phyloP scores from a whole-genome alignment of 1,284 basidiomycete genomes.

The Tylopilus sp. region DNA sequence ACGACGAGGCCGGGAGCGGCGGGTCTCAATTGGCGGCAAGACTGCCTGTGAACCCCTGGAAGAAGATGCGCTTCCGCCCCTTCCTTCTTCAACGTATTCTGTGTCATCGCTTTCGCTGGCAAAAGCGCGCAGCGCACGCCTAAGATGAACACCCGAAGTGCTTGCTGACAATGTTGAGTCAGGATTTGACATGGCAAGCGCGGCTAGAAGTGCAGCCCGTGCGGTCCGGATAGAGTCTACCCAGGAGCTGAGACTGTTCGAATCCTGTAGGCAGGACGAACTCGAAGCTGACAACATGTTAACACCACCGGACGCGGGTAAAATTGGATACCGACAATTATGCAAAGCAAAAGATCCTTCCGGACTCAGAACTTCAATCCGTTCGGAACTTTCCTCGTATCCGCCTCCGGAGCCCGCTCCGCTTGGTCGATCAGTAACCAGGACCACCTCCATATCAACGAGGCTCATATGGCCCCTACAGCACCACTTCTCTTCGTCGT shows the following conservation, averaged over 20 bases:
- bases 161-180: constrained; percentile 86
- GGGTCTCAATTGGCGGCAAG: constrained; percentile 30
- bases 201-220: constrained; percentile 75
- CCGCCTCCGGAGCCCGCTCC: constrained; percentile 15
- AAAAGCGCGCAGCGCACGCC: constrained; percentile 77
- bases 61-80: constrained; percentile 28
- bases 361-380: constrained; percentile 81
- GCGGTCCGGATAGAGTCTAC: constrained; percentile 75
- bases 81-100: constrained; percentile 26
- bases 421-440: constrained; percentile 55
- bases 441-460: constrained; percentile 81
- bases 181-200: constrained; percentile 74
- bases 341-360: constrained; percentile 83
- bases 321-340: constrained; percentile 57
- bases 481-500: constrained; percentile 66
- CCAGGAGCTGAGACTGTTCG: constrained; percentile 58
- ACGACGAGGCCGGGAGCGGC: constrained; percentile 28
- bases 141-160: constrained; percentile 76
- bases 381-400: constrained; percentile 48
- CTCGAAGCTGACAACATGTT: constrained; percentile 15
- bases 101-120: constrained; percentile 44
- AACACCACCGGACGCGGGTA: background rate
- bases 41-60: constrained; percentile 17
- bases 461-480: constrained; percentile 78
- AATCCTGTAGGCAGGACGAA: constrained; percentile 6